Percentiles rank a stretch among this genome's conserved stretches.
Conservation (phyloP, 345 rosid species). For the Adansonia digitata region DNA sequence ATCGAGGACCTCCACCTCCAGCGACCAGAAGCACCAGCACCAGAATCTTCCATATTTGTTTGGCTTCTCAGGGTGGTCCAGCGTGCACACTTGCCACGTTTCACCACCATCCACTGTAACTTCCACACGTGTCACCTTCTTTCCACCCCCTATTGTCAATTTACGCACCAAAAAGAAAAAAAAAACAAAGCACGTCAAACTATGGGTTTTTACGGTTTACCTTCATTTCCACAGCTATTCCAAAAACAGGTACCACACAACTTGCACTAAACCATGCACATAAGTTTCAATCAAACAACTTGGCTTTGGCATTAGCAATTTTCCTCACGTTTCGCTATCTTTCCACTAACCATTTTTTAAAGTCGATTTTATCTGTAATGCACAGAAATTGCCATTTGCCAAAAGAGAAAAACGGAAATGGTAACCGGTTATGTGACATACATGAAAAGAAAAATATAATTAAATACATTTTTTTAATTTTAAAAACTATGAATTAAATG, state of each 20-base stretch:
- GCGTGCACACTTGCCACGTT: conserved; percentile 73
- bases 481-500: no score
- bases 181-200: not conserved
- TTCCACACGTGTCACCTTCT: conserved; percentile 91
- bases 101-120: conserved; percentile 93
- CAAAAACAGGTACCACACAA: not conserved
- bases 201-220: conserved; percentile 11
- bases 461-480: no score
- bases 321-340: not conserved
- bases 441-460: no score
- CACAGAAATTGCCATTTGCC: no score
- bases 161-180: not conserved
- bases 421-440: no score
- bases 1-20: conserved; percentile 78
- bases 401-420: no score
- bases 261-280: not conserved
- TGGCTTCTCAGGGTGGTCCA: conserved; percentile 71
- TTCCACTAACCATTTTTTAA: no score
- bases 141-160: conserved; percentile 66
- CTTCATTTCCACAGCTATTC: not conserved
- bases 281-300: not conserved
- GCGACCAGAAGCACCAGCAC: conserved; percentile 99
- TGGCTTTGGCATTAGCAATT: not conserved
- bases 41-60: conserved; percentile 69
- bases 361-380: no score